Evolutionary conservation across 2,329 filamentous ascomycete genomes (phyloP).

Genomic region (Verticillium isaacii): DNA sequence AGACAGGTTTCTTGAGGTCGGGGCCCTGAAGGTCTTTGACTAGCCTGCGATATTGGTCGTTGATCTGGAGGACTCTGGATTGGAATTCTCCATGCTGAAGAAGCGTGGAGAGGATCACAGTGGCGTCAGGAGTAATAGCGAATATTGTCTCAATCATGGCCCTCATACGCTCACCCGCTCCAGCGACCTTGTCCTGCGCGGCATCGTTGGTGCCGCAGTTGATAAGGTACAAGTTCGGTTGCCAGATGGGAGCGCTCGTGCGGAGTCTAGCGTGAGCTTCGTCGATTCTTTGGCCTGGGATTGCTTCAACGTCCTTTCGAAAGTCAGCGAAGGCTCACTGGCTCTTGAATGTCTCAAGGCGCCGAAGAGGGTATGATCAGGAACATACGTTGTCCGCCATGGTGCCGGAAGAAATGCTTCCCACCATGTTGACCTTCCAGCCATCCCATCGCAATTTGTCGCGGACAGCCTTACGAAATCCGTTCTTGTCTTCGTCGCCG

Average conservation of each 20-base stretch:
- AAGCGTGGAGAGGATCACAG: constrained; percentile 32
- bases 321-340: no score
- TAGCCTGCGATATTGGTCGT: constrained; percentile 23
- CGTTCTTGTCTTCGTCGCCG: constrained; percentile 21
- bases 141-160: constrained; percentile 27
- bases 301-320: constrained; percentile 31
- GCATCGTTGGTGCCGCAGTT: constrained; percentile 37
- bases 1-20: neutral
- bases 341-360: no score
- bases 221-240: constrained; percentile 33
- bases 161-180: constrained; percentile 24
- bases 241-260: constrained; percentile 18
- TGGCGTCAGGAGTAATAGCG: constrained; percentile 21
- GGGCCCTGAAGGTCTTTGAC: neutral
- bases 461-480: constrained; percentile 28
- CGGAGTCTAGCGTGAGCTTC: constrained; percentile 26
- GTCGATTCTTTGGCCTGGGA: constrained; percentile 32
- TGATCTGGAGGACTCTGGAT: constrained; percentile 22
- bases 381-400: constrained; percentile 21
- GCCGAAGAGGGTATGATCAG: no score
- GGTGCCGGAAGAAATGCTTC: constrained; percentile 25
- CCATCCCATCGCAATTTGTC: constrained; percentile 19
- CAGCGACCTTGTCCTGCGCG: constrained; percentile 21
- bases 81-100: constrained; percentile 23
- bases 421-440: constrained; percentile 32